Conservation (phyloP, 257 asterid species). For the Solanum sitiens region DNA sequence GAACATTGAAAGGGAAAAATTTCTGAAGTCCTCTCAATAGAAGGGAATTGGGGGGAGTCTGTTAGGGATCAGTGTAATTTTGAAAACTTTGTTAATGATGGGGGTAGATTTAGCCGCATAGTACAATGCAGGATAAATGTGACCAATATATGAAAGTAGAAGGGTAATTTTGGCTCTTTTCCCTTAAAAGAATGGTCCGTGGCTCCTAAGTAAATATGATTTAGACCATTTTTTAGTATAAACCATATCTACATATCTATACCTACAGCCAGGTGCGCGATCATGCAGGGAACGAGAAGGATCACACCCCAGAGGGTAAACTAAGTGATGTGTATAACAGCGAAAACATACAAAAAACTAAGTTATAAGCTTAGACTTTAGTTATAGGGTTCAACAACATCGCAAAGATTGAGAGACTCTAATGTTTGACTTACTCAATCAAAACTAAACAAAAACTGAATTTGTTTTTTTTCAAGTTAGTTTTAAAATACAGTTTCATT, state of each 20-base stretch:
- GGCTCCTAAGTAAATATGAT: background rate
- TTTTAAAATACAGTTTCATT: background rate
- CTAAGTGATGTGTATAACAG: background rate
- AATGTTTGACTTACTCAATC: background rate
- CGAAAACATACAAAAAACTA: background rate
- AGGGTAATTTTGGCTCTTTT: background rate
- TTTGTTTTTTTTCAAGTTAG: background rate
- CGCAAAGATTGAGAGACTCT: background rate
- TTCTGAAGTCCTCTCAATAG: background rate
- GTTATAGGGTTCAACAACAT: background rate
- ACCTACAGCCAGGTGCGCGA: background rate
- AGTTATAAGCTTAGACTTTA: background rate
- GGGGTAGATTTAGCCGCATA: background rate
- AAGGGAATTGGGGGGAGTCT: background rate
- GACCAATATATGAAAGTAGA: background rate
- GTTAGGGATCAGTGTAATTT: background rate
- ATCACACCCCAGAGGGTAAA: background rate
- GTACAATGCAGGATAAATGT: background rate
- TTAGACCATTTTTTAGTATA: background rate
- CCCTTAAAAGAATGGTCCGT: background rate
- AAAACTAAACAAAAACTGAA: background rate
- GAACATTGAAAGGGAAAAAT: background rate
- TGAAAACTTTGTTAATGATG: background rate
- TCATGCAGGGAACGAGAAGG: background rate
- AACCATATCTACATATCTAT: background rate